Evolutionary conservation across 192 early-diverging fungal species (phyloP).

Genomic region (Coemansia sp.): DNA sequence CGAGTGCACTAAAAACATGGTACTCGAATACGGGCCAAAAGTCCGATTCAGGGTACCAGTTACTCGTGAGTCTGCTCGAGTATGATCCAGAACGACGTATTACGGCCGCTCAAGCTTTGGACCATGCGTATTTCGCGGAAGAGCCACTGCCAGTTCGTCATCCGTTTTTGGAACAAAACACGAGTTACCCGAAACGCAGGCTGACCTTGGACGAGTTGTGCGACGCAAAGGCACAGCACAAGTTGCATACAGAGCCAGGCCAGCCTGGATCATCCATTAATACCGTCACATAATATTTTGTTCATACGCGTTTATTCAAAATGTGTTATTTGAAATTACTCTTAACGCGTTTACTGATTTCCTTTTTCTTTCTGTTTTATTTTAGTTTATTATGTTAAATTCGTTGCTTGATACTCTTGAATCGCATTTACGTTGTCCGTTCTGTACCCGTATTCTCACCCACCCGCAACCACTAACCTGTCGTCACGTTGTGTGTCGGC

Average conservation of each 20-base stretch:
- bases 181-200: constrained; percentile 50
- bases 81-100: constrained; percentile 80
- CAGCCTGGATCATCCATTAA: constrained; percentile 18
- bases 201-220: constrained; percentile 53
- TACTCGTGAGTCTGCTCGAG: constrained; percentile 73
- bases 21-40: constrained; percentile 48
- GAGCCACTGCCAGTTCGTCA: constrained; percentile 49
- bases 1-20: constrained; percentile 44
- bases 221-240: constrained; percentile 38
- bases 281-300: constrained; percentile 6
- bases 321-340: too few relatives aligned
- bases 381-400: neutral
- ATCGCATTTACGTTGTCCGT: constrained; percentile 10
- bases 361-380: neutral
- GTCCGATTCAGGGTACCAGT: constrained; percentile 62
- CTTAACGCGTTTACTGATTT: neutral
- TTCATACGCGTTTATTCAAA: too few relatives aligned
- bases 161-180: constrained; percentile 52
- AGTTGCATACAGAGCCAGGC: constrained; percentile 19
- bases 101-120: constrained; percentile 72
- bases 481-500: constrained; percentile 17
- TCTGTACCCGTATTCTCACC: constrained; percentile 5
- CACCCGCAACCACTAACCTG: constrained; percentile 10
- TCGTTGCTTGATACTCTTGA: constrained; percentile 10
- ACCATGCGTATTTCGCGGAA: constrained; percentile 82